Percentiles rank a stretch among this genome's conserved stretches.
phyloP scores from a whole-genome alignment of 441 rosid genomes.

The Aleurites moluccanus region DNA sequence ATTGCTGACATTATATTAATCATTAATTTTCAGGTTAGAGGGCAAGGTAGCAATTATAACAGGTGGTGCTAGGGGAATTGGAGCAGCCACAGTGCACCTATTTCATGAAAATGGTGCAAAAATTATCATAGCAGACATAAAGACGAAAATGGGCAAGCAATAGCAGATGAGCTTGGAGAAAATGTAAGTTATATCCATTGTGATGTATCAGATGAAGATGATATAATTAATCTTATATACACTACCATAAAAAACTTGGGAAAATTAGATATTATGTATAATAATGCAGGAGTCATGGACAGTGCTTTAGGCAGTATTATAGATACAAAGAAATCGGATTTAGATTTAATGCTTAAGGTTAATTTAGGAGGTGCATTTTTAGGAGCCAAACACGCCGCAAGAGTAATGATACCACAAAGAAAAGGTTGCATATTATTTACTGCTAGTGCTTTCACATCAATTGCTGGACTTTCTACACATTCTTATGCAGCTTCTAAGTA shows the following conservation, averaged over 20 bases:
- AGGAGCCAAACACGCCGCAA: constrained; percentile 49
- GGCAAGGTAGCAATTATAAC: constrained; percentile 44
- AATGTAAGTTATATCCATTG: constrained; percentile 34
- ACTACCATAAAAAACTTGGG: constrained; percentile 30
- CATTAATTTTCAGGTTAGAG: constrained; percentile 28
- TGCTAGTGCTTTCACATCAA: constrained; percentile 34
- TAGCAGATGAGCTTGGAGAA: constrained; percentile 25
- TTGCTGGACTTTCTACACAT: constrained; percentile 31
- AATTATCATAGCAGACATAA: constrained; percentile 39
- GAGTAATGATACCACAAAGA: constrained; percentile 42
- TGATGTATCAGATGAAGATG: constrained; percentile 37
- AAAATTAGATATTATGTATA: constrained; percentile 40
- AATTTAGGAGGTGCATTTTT: constrained; percentile 41
- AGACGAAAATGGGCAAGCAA: constrained; percentile 36
- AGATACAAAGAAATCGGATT: constrained; percentile 33
- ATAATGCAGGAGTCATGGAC: constrained; percentile 36
- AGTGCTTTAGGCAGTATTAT: constrained; percentile 21
- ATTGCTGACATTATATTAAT: no score
- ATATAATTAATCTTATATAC: constrained; percentile 30
- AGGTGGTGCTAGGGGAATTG: constrained; percentile 38
- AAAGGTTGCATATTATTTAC: no score
- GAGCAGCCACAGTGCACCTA: constrained; percentile 27
- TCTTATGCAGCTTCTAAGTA: constrained; percentile 38
- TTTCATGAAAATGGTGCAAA: constrained; percentile 36
- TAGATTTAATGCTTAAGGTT: constrained; percentile 29